Evolutionary conservation across 139 green algal genomes (phyloP), one percentile per base, ranked within the genome.

Genomic region (Yamagishiella unicocca): DNA sequence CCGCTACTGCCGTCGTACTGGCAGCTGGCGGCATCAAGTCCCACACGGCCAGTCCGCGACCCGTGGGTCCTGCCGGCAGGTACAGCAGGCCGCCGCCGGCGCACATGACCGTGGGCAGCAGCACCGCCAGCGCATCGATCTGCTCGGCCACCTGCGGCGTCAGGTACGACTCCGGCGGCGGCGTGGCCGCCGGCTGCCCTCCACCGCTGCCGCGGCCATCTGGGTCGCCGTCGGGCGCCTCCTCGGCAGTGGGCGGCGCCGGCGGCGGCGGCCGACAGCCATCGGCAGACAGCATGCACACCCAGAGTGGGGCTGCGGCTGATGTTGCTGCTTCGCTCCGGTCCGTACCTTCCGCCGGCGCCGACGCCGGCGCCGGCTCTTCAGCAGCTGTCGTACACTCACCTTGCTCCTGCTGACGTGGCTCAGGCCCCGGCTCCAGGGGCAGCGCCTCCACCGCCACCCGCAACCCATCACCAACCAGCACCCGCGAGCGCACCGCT

Each of bases 91-190:
- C 80, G 62, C n/a, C 80, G 31, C 31, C 80, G 33, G 8, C 8
- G 45, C 80, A 86, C 80, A 86, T 86, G 42, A 86, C 80, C 24
- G 61, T 29, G 38, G 64, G 80, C 42, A 86, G 80, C 45, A 86
- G 45, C 31, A 38, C 62, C 42, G n/a, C 42, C 31, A 86, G 66
- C 6, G 2, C 29, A 38, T 1, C 61, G 10, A 85, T 35, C 78
- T 73, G 77, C 14, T n/a, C 27, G 22, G 2, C 33, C 8, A 9
- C 33, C 37, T 24, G 37, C 24, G 62, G 38, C 0, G 55, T 74
- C 27, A 85, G n/a, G 54, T 78, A 33, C 17, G 17, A 10, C 14
- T 75, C 67, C 33, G 8, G 5, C 38, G 33, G 33, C 21, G 67
- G 4, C 37, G 25, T 14, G 38, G 38, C 42, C 40, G 37, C 29